Percentiles rank a stretch among this genome's conserved stretches.
phyloP scores from a whole-genome alignment of 257 asterid species.

The Verbena officinalis region DNA sequence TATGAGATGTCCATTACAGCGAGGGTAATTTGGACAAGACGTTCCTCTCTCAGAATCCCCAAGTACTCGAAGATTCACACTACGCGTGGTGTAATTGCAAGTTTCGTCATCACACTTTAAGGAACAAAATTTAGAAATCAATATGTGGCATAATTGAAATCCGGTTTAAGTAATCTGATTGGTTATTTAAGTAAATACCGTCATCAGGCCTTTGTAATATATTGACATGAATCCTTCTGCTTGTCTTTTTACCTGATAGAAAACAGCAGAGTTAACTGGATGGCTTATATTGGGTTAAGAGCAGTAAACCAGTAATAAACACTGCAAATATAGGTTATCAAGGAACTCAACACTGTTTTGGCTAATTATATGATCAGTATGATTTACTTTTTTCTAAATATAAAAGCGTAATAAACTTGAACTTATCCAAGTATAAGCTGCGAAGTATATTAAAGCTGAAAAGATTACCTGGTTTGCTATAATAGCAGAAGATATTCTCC shows the following conservation, averaged over 20 bases:
- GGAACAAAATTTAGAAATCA: slow-evolving; percentile 11
- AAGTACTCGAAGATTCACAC: slow-evolving; percentile 73
- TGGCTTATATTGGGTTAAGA: background rate
- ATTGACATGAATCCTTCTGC: slow-evolving; percentile 71
- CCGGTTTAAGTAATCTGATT: slow-evolving; percentile 30
- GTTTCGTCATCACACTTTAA: slow-evolving; percentile 95
- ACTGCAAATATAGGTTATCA: too few relatives aligned
- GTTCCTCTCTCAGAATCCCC: slow-evolving; percentile 91
- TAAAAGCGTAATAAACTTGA: background rate
- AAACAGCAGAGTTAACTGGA: slow-evolving; percentile 29
- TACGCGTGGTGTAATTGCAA: slow-evolving; percentile 77
- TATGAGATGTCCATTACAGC: slow-evolving; percentile 74
- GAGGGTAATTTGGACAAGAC: slow-evolving; percentile 90
- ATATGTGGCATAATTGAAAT: slow-evolving; percentile 16
- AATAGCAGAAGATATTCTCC: slow-evolving; percentile 64
- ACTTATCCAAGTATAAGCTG: background rate
- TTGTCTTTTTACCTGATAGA: slow-evolving; percentile 82
- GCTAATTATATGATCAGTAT: background rate
- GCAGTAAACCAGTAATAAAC: slow-evolving; percentile 9
- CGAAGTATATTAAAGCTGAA: background rate
- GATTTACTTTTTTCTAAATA: background rate
- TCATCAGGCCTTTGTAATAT: slow-evolving; percentile 85
- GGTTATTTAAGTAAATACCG: slow-evolving; percentile 51
- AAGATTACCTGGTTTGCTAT: slow-evolving; percentile 82
- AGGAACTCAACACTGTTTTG: background rate